Percentiles rank a stretch among this genome's conserved stretches.
phyloP scores from a whole-genome alignment of 768 basidiomycete species.

The Russula compacta region DNA sequence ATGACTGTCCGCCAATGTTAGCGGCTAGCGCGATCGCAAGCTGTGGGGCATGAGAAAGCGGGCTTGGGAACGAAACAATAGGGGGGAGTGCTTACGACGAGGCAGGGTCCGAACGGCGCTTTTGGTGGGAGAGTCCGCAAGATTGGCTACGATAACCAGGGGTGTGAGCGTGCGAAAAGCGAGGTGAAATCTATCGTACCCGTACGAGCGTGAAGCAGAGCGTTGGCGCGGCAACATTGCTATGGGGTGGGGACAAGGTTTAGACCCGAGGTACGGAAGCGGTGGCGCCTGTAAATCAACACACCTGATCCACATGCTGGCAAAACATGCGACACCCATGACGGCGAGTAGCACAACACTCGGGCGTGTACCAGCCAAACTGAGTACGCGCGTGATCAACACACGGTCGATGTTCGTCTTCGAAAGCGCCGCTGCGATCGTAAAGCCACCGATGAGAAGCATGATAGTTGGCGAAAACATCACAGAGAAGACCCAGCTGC shows the following conservation, averaged over 20 bases:
- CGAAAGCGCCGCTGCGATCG: slow-evolving; percentile 90
- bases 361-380: slow-evolving; percentile 82
- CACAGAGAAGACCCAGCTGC: slow-evolving; percentile 79
- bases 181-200: slow-evolving; percentile 30
- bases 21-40: slow-evolving; percentile 96
- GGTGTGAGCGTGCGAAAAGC: slow-evolving; percentile 10
- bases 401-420: slow-evolving; percentile 94
- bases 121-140: slow-evolving; percentile 82
- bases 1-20: slow-evolving; percentile 95
- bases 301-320: slow-evolving; percentile 98
- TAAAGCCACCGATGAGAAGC: slow-evolving; percentile 96
- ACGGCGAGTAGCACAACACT: slow-evolving; percentile 83
- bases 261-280: not conserved
- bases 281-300: not conserved
- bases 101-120: slow-evolving; percentile 78
- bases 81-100: slow-evolving; percentile 60
- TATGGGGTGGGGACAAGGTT: slow-evolving; percentile 24
- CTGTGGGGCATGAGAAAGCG: slow-evolving; percentile 31
- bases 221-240: slow-evolving; percentile 96
- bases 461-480: slow-evolving; percentile 99
- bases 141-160: slow-evolving; percentile 58
- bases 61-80: not conserved
- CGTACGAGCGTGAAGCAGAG: slow-evolving; percentile 93
- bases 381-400: slow-evolving; percentile 82
- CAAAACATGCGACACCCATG: slow-evolving; percentile 95